These are phyloP conservation scores for Haplosporangium sp. DNA, from an alignment of 371 early-diverging fungal genomes.

Conservation along the genomic window DNA sequence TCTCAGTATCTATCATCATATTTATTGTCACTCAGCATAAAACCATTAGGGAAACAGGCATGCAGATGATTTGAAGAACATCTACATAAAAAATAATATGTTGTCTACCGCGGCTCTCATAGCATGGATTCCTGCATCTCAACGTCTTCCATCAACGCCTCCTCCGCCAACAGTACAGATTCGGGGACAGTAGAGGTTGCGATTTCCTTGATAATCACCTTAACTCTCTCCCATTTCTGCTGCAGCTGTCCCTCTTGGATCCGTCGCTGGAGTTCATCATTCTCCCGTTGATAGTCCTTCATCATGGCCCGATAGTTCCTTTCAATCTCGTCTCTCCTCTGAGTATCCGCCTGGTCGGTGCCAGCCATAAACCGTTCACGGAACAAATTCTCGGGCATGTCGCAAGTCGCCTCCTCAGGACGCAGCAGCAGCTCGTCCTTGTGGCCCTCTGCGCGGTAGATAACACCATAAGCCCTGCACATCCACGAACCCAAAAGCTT, in stretches of 20 bases:
- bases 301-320: conserved; percentile 21
- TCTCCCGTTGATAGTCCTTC: conserved; percentile 37
- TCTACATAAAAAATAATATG: background rate
- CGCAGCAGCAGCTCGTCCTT: conserved; percentile 38
- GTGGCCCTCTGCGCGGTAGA: conserved; percentile 31
- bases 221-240: conserved; percentile 32
- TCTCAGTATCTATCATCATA: background rate
- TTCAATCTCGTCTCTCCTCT: background rate
- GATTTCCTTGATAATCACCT: conserved; percentile 37
- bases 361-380: conserved; percentile 21
- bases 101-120: background rate
- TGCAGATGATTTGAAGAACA: background rate
- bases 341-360: background rate
- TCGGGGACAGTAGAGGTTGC: background rate
- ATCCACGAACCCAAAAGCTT: conserved; percentile 32
- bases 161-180: background rate
- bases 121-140: conserved; percentile 18
- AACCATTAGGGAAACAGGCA: background rate
- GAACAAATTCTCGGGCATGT: conserved; percentile 36
- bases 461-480: conserved; percentile 27
- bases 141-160: conserved; percentile 19
- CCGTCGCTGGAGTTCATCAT: conserved; percentile 35
- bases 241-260: conserved; percentile 28
- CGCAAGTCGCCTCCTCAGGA: conserved; percentile 35
- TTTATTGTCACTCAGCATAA: too few relatives aligned